Percentiles rank a stretch among this genome's conserved stretches.
These are phyloP conservation scores for Trichocladium uniseriatum DNA, from an alignment of 495 filamentous ascomycete genomes.

Conservation along the genomic window DNA sequence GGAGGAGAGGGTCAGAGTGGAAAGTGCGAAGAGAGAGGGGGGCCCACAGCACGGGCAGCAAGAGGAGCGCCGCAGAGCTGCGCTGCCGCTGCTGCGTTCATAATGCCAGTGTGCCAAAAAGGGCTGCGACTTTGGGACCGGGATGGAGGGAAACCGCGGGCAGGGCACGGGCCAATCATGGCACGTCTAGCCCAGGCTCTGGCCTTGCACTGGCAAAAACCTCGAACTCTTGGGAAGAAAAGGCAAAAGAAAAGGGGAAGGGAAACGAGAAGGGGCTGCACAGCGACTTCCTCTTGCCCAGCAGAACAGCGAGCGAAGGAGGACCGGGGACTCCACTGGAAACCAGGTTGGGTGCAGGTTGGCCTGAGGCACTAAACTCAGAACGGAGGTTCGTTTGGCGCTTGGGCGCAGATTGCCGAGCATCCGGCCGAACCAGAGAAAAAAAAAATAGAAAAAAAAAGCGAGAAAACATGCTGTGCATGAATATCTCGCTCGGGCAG, in stretches of 20 bases:
- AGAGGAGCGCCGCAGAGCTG: conserved; percentile 10
- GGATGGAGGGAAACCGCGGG: conserved; percentile 5
- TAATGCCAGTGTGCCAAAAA: conserved; percentile 2
- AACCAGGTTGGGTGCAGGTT: conserved; percentile 4
- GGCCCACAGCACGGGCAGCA: conserved; percentile 20
- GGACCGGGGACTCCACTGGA: neutral
- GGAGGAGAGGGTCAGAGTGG: conserved; percentile 23
- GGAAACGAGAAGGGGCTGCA: neutral
- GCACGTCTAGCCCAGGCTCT: conserved; percentile 2
- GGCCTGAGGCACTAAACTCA: conserved; percentile 14
- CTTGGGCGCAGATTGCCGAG: neutral
- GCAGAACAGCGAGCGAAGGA: neutral
- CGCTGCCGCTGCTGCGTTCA: conserved; percentile 12
- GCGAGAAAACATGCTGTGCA: neutral
- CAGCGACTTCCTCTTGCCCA: neutral
- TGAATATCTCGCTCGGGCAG: neutral
- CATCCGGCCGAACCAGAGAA: neutral
- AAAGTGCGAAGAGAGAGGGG: conserved; percentile 24
- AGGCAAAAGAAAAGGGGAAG: neutral
- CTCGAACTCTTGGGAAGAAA: neutral
- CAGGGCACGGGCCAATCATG: conserved; percentile 16
- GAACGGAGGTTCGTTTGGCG: conserved; percentile 9
- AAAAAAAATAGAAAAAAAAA: neutral
- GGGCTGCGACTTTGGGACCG: conserved; percentile 14
- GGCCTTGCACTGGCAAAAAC: conserved; percentile 2